Conservation (phyloP, 495 filamentous ascomycete genomes). For the Neurospora tetrasperma region DNA sequence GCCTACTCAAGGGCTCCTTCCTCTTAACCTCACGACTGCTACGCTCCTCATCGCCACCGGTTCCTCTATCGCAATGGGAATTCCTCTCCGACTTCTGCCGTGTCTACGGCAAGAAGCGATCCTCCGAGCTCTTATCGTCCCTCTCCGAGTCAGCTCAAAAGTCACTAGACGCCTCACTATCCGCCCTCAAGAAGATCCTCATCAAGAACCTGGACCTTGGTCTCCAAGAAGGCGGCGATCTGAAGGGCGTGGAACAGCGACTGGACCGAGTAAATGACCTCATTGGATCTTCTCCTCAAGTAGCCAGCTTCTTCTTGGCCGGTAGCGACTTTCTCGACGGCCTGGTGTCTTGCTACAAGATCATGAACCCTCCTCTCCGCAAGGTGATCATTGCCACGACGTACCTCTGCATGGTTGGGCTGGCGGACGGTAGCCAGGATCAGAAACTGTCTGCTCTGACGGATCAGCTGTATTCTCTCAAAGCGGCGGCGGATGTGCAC, state of each 20-base stretch:
- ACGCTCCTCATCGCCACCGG: constrained; percentile 32
- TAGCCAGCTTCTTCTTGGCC: constrained; percentile 56
- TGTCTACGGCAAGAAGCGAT: constrained; percentile 43
- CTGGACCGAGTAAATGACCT: constrained; percentile 41
- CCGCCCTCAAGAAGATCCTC: constrained; percentile 32
- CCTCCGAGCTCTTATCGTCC: constrained; percentile 15
- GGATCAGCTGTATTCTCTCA: constrained; percentile 76
- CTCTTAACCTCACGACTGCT: constrained; percentile 44
- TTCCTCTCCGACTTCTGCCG: constrained; percentile 49
- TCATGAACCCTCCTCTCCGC: constrained; percentile 46
- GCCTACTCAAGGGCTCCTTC: constrained; percentile 53
- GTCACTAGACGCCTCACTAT: constrained; percentile 25
- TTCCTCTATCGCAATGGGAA: constrained; percentile 39
- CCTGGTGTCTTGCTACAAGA: constrained; percentile 52
- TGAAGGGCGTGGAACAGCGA: constrained; percentile 35
- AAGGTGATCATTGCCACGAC: constrained; percentile 55
- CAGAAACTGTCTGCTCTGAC: constrained; percentile 60
- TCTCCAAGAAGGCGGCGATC: constrained; percentile 28
- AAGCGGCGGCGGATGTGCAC: constrained; percentile 50
- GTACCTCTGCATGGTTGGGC: constrained; percentile 60
- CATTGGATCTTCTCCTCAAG: constrained; percentile 41
- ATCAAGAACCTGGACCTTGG: constrained; percentile 42
- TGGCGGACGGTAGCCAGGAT: constrained; percentile 42
- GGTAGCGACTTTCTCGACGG: constrained; percentile 82
- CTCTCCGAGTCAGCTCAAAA: constrained; percentile 25